These are phyloP conservation scores for Xylaria castorea DNA, from an alignment of 495 filamentous ascomycete genomes.

Conservation along the genomic window DNA sequence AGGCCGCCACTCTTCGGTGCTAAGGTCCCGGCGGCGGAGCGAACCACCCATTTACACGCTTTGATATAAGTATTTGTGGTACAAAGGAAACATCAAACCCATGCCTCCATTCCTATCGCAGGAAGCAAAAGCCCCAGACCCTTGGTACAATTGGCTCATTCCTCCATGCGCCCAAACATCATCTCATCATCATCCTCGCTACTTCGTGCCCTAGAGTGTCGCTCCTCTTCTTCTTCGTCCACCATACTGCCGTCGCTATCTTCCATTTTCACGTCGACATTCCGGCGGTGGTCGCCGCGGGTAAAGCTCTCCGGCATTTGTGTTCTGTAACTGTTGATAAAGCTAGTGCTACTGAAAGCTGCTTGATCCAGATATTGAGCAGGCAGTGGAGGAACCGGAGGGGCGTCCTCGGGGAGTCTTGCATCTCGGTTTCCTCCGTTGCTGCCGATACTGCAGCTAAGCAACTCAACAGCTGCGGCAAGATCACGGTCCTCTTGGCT, in stretches of 20 bases:
- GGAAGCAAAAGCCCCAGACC: conserved; percentile 22
- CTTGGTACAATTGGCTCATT: conserved; percentile 55
- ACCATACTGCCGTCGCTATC: conserved; percentile 68
- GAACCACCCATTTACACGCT: conserved; percentile 52
- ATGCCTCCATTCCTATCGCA: conserved; percentile 38
- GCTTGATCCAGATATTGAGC: conserved; percentile 67
- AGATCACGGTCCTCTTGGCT: conserved; percentile 79
- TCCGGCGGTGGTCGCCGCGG: conserved; percentile 51
- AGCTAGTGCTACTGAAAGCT: conserved; percentile 52
- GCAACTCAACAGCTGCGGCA: conserved; percentile 86
- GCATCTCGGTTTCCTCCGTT: conserved; percentile 67
- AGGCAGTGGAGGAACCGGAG: conserved; percentile 86
- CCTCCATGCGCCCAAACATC: conserved; percentile 96
- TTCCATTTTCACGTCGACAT: conserved; percentile 71
- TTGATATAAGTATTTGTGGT: conserved; percentile 50
- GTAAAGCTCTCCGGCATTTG: conserved; percentile 59
- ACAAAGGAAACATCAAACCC: conserved; percentile 51
- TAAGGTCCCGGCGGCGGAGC: conserved; percentile 63
- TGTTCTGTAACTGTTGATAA: conserved; percentile 60
- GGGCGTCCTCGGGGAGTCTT: conserved; percentile 75
- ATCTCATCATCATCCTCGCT: conserved; percentile 92
- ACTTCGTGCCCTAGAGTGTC: conserved; percentile 64
- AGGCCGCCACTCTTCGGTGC: conserved; percentile 63
- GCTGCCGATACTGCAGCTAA: conserved; percentile 90
- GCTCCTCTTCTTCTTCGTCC: conserved; percentile 82